Conservation (phyloP, 306 rosid genomes). For the Acacia crassicarpa region DNA sequence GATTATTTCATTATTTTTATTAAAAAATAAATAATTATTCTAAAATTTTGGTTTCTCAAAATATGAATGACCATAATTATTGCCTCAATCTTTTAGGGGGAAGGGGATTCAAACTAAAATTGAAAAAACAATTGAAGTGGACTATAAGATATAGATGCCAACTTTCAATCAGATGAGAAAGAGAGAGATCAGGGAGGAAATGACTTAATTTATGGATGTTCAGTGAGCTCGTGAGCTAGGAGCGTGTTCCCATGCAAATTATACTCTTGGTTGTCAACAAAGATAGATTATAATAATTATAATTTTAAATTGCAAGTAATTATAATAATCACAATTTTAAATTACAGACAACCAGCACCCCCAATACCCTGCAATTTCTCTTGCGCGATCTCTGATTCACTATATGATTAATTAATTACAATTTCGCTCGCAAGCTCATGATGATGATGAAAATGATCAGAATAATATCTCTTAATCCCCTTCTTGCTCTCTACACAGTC, state of each 20-base stretch:
- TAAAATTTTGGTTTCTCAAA: no score
- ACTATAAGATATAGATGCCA: background rate
- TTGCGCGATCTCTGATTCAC: conserved; percentile 47
- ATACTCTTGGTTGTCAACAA: conserved; percentile 55
- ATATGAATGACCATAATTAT: no score
- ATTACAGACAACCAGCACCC: conserved; percentile 37
- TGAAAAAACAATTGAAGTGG: background rate
- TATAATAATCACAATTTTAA: conserved; percentile 4
- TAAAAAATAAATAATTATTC: background rate
- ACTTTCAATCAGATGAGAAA: background rate
- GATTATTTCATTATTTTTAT: background rate
- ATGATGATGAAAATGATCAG: background rate
- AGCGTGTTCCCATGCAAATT: conserved; percentile 53
- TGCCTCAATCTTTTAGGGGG: background rate
- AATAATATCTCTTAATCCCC: conserved; percentile 33
- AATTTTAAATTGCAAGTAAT: conserved; percentile 25
- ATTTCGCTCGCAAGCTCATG: conserved; percentile 5
- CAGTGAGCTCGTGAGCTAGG: conserved; percentile 49
- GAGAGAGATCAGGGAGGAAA: background rate
- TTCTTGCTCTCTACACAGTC: conserved; percentile 20
- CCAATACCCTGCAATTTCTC: conserved; percentile 48
- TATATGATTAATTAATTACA: conserved; percentile 11
- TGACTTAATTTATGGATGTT: conserved; percentile 18
- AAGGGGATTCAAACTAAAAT: background rate
- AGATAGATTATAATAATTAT: background rate